Percentiles rank a stretch among this genome's conserved stretches.
Evolutionary conservation across 139 green algal genomes (phyloP).

Genomic region (Chara braunii): DNA sequence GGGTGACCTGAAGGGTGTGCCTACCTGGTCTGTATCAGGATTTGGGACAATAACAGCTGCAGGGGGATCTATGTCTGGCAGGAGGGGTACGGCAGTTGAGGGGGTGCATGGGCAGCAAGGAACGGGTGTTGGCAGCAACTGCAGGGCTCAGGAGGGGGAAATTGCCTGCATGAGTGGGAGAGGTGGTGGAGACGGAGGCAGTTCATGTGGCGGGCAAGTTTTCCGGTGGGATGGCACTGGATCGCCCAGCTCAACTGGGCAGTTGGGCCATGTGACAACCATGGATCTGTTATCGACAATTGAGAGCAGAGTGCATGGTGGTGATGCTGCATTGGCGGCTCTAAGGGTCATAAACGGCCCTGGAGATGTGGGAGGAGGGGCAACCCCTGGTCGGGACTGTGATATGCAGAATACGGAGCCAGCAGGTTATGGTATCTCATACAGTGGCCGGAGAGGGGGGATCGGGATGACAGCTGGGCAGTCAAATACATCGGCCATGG

Average conservation of each 20-base stretch:
- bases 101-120: neutral
- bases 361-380: neutral
- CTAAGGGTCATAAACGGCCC: neutral
- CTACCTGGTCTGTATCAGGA: neutral
- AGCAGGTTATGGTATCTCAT: neutral
- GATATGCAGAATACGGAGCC: neutral
- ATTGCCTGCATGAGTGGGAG: neutral
- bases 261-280: too few relatives aligned
- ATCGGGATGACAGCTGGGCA: neutral
- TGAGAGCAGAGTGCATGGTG: conserved; percentile 21
- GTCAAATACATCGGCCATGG: neutral
- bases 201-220: neutral
- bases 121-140: neutral
- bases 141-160: neutral
- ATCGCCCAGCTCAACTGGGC: too few relatives aligned
- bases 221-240: neutral
- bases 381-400: neutral
- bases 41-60: neutral
- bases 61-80: neutral
- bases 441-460: neutral
- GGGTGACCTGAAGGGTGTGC: too few relatives aligned
- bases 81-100: too few relatives aligned
- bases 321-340: conserved; percentile 11
- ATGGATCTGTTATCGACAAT: too few relatives aligned
- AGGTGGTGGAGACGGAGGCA: neutral